phyloP scores from a whole-genome alignment of 2,329 filamentous ascomycete genomes.

The Sporothrix protearum region DNA sequence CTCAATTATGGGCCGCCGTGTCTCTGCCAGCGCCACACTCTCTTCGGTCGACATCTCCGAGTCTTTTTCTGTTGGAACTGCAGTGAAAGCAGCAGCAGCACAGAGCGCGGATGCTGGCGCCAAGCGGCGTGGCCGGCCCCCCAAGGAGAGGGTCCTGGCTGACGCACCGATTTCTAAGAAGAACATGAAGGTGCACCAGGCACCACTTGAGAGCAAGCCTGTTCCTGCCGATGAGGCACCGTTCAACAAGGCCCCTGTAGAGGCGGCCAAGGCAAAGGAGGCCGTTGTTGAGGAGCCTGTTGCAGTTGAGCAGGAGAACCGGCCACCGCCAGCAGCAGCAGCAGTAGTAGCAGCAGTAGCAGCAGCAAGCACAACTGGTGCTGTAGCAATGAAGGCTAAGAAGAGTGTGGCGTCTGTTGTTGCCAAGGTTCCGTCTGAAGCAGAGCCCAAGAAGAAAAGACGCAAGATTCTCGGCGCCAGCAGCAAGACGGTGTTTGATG shows the following conservation, averaged over 20 bases:
- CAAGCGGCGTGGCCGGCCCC: constrained; percentile 45
- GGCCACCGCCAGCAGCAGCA: constrained; percentile 20
- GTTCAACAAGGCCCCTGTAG: constrained; percentile 38
- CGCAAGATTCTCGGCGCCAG: constrained; percentile 64
- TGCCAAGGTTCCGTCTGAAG: constrained; percentile 29
- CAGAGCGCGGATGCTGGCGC: constrained; percentile 24
- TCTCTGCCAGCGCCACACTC: constrained; percentile 10
- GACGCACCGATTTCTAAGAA: constrained; percentile 47
- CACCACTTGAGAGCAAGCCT: constrained; percentile 31
- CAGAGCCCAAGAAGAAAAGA: constrained; percentile 61
- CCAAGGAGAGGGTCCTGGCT: constrained; percentile 44
- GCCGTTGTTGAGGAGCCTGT: constrained; percentile 30
- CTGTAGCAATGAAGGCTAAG: constrained; percentile 22
- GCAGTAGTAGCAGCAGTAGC: constrained; percentile 7
- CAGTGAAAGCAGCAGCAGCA: constrained; percentile 5
- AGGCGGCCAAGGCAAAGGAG: constrained; percentile 22
- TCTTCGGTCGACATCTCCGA: constrained; percentile 14
- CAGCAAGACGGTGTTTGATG: constrained; percentile 67
- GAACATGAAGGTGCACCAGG: constrained; percentile 35
- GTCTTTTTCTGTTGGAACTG: background rate
- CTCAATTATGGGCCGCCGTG: constrained; percentile 24
- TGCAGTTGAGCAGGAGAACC: constrained; percentile 36
- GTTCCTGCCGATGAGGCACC: constrained; percentile 31
- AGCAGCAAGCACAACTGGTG: constrained; percentile 31
- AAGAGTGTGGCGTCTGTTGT: constrained; percentile 24